Evolutionary conservation across 257 asterid species (phyloP).

Genomic region (Paraleonurus japonicus): DNA sequence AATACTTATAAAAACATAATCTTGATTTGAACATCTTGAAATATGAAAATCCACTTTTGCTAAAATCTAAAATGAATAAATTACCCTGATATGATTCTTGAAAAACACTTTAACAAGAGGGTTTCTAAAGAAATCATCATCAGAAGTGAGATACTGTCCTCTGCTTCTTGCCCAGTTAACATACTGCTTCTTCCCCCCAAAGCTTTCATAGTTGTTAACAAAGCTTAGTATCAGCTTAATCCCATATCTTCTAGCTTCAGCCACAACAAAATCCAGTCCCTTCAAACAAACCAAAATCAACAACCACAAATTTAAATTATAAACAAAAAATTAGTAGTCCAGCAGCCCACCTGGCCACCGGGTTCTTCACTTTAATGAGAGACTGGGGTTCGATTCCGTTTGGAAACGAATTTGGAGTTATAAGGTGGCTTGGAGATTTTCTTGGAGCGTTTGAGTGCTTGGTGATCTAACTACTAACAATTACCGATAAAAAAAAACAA

Average conservation of each 20-base stretch:
- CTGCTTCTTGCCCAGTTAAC: slow-evolving; percentile 77
- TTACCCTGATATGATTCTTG: slow-evolving; percentile 76
- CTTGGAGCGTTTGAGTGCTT: too few species aligned
- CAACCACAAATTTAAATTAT: neutral
- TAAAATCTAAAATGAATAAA: neutral
- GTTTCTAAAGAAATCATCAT: slow-evolving; percentile 83
- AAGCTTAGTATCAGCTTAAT: slow-evolving; percentile 70
- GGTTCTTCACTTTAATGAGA: too few species aligned
- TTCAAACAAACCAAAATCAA: slow-evolving; percentile 13
- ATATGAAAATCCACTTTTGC: too few species aligned
- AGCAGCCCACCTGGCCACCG: too few species aligned
- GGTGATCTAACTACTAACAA: too few species aligned
- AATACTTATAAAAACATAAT: neutral
- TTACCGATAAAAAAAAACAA: too few species aligned
- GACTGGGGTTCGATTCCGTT: too few species aligned
- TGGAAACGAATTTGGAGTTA: too few species aligned
- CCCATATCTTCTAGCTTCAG: slow-evolving; percentile 77
- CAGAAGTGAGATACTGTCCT: slow-evolving; percentile 68
- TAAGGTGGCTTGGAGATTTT: too few species aligned
- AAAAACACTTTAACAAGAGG: slow-evolving; percentile 58
- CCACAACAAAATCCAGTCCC: slow-evolving; percentile 92
- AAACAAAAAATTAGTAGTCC: too few species aligned
- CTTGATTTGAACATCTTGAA: too few species aligned
- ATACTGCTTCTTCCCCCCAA: slow-evolving; percentile 91
- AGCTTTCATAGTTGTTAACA: slow-evolving; percentile 75